Conservation (phyloP, 1,284 basidiomycete genomes). For the Ustilago vetiveriae region DNA sequence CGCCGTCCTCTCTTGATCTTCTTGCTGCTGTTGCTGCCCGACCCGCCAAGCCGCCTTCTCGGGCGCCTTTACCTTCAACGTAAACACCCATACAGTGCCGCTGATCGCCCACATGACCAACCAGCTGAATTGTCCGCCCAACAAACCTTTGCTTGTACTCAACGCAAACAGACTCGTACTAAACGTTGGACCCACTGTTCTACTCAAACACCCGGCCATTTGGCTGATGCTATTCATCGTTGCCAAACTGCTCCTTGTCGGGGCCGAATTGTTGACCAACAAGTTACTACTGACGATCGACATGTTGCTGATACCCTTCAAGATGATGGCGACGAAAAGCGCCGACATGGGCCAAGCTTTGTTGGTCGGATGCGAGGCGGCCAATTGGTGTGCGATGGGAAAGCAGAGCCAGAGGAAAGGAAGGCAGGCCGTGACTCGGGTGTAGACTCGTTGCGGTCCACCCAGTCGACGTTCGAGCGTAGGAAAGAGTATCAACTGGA, state of each 20-base stretch:
- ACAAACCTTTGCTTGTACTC: conserved; percentile 18
- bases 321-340: conserved; percentile 13
- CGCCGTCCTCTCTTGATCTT: background rate
- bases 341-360: conserved; percentile 17
- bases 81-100: conserved; percentile 13
- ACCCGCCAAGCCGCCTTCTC: conserved; percentile 24
- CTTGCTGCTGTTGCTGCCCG: background rate
- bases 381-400: conserved; percentile 43
- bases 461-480: conserved; percentile 39
- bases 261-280: conserved; percentile 50
- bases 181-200: conserved; percentile 44
- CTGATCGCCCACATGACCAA: conserved; percentile 30
- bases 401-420: conserved; percentile 47
- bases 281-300: conserved; percentile 49
- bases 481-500: conserved; percentile 51
- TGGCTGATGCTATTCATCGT: conserved; percentile 53
- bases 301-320: conserved; percentile 47
- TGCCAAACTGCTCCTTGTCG: conserved; percentile 25
- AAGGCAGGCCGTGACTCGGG: conserved; percentile 24
- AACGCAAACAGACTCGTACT: conserved; percentile 52
- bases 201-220: conserved; percentile 37
- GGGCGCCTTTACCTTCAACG: conserved; percentile 23
- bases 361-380: conserved; percentile 1
- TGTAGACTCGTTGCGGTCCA: conserved; percentile 37
- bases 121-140: conserved; percentile 47